Evolutionary conservation across 2,329 filamentous ascomycete species (phyloP).

Genomic region (Calonectria ilicicola): DNA sequence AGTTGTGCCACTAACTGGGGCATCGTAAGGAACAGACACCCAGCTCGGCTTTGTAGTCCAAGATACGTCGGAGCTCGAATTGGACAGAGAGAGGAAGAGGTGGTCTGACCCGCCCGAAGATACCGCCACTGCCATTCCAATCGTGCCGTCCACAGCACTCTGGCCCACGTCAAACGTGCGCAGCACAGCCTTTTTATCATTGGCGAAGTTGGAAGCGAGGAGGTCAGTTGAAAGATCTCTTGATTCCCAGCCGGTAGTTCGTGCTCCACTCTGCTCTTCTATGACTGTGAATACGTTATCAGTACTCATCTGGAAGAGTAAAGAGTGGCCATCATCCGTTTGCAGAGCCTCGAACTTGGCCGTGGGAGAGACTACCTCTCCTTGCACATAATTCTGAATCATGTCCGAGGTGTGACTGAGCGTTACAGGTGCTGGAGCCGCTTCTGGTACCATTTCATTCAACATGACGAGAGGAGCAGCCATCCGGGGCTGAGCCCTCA

Average conservation of each 20-base stretch:
- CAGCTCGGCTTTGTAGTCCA: background rate
- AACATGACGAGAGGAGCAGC: too few species aligned
- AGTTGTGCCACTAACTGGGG: background rate
- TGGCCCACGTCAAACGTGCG: constrained; percentile 13
- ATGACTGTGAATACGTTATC: background rate
- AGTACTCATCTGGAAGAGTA: constrained; percentile 6
- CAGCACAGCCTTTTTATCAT: background rate
- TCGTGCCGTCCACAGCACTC: background rate
- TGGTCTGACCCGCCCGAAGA: background rate
- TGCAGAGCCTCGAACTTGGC: constrained; percentile 21
- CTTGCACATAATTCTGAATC: constrained; percentile 17
- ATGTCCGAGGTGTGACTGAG: background rate
- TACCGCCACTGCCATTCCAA: background rate
- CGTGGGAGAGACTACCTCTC: constrained; percentile 5
- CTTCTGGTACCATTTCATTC: too few species aligned
- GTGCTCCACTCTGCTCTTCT: background rate
- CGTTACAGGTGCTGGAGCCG: background rate
- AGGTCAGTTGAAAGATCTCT: background rate
- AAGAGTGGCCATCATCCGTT: constrained; percentile 6
- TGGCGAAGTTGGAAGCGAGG: background rate
- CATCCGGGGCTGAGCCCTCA: too few species aligned
- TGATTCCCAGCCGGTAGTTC: background rate
- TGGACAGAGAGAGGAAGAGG: background rate
- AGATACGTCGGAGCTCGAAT: background rate
- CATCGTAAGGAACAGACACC: background rate